Evolutionary conservation across 805 yeast species (phyloP), one percentile per base, ranked within the genome.

Genomic region (Ogataea paraovalis): DNA sequence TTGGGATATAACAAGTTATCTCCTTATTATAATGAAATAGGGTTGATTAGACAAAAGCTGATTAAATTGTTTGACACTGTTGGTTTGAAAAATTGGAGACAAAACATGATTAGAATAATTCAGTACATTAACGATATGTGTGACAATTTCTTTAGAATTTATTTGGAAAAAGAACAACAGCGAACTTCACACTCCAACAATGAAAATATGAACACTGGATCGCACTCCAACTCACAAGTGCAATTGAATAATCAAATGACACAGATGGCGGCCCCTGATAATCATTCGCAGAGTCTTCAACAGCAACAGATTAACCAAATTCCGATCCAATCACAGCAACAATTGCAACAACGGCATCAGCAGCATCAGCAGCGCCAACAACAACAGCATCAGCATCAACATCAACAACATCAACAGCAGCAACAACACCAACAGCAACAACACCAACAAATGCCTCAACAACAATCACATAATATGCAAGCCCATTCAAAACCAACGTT

Each of bases 1-100:
- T 61, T 72, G 45, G 72, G 72, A 21, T 70, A 63, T 45, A 63
- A 63, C 16, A 67, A 64, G 28, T 48, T 66, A 40, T 45, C 53
- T 1, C 49, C 56, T 7, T 57, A 60, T 43, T 58, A 59, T 32
- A 55, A 56, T 37, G 62, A 58, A 41, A 57, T 66, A 41, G 51
- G 56, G 2, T 43, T 36, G 8, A 57, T 62, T 10, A 58, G 62
- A 43, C 52, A 56, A 13, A 51, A 53, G n/a, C 60, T 73, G 42
- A 51, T 67, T 18, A 58, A 56, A 20, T 58, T 66, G 38, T 64
- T 55, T 49, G 65, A 64, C 18, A 41, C 56, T 2, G 64, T 62
- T 18, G 63, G 61, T 3, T 47, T 50, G 16, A 46, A 53, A 2
- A 45, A 54, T 22, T 62, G 68, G 67, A 59, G 62, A 51, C 59